Percentiles rank a stretch among this genome's conserved stretches.
phyloP scores from a whole-genome alignment of 345 rosid species.

The Tarenaya hassleriana region DNA sequence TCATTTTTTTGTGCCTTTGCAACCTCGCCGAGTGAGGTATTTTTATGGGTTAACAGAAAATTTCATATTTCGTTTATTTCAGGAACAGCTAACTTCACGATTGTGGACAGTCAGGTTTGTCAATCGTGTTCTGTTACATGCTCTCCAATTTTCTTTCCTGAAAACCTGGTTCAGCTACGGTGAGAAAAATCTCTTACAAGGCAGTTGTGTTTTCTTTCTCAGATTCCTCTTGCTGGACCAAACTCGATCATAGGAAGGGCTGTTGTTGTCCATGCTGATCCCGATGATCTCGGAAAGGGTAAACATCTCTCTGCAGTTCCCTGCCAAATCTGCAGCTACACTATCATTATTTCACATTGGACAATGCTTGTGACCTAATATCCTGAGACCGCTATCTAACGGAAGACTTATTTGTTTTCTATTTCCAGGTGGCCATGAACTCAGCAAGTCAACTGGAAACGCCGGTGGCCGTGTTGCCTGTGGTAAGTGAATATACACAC shows the following conservation, averaged over 20 bases:
- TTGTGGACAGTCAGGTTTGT: slow-evolving; percentile 52
- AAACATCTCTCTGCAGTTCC: slow-evolving; percentile 14
- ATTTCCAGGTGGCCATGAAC: slow-evolving; percentile 87
- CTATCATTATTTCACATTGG: too few relatives aligned
- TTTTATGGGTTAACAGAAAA: background rate
- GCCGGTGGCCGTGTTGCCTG: slow-evolving; percentile 92
- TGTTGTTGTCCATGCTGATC: slow-evolving; percentile 85
- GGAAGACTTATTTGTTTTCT: slow-evolving; percentile 5
- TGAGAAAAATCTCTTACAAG: slow-evolving; percentile 5
- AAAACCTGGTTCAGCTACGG: background rate
- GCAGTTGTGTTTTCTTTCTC: slow-evolving; percentile 21
- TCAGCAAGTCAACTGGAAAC: slow-evolving; percentile 80
- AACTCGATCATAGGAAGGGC: slow-evolving; percentile 85
- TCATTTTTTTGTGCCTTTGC: background rate
- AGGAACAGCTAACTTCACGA: slow-evolving; percentile 66
- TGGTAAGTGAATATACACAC: slow-evolving; percentile 39
- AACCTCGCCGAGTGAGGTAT: slow-evolving; percentile 1
- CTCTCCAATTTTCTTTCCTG: background rate
- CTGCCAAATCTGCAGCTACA: too few relatives aligned
- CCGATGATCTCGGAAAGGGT: slow-evolving; percentile 99
- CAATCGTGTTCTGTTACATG: background rate
- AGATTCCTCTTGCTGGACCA: slow-evolving; percentile 83
- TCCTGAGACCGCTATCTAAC: background rate
- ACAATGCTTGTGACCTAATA: too few relatives aligned
- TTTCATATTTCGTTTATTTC: slow-evolving; percentile 10